These are phyloP conservation scores for Elongisporangium undulatum DNA, from an alignment of 352 stramenopile genomes.

Conservation along the genomic window DNA sequence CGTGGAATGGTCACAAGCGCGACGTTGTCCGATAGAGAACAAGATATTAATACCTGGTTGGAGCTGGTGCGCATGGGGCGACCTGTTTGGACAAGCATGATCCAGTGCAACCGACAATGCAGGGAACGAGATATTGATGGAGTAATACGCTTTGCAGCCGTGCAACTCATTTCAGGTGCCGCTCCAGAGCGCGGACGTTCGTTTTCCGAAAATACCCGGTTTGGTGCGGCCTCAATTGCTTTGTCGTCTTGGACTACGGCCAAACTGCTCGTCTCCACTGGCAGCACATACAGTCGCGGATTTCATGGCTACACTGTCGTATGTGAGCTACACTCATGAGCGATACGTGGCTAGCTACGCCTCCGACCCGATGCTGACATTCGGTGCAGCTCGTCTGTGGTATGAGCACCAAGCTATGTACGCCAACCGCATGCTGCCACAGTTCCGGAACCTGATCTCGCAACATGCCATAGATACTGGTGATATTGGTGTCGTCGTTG, in stretches of 20 bases:
- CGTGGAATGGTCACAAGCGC: too few relatives aligned
- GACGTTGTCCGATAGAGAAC: too few relatives aligned
- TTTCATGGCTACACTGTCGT: constrained; percentile 17
- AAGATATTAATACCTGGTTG: too few relatives aligned
- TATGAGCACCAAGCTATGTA: constrained; percentile 7
- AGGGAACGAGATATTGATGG: too few relatives aligned
- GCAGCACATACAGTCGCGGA: constrained; percentile 13
- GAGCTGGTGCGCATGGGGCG: too few relatives aligned
- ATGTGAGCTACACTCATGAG: constrained; percentile 14
- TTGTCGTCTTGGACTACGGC: constrained; percentile 17
- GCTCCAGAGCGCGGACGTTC: too few relatives aligned
- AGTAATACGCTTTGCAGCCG: too few relatives aligned
- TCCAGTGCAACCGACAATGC: too few relatives aligned
- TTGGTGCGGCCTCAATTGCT: constrained; percentile 12
- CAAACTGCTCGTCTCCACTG: constrained; percentile 9
- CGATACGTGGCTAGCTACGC: constrained; percentile 12
- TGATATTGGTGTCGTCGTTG: constrained; percentile 10
- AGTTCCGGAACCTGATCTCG: constrained; percentile 11
- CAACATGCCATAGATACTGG: constrained; percentile 17
- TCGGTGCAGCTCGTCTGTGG: constrained; percentile 15
- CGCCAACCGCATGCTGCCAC: constrained; percentile 8
- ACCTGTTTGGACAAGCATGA: too few relatives aligned
- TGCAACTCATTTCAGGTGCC: too few relatives aligned
- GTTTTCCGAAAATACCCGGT: constrained; percentile 3
- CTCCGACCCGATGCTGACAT: constrained; percentile 12